phyloP scores from a whole-genome alignment of 441 rosid species.

The Croton laevigatus region DNA sequence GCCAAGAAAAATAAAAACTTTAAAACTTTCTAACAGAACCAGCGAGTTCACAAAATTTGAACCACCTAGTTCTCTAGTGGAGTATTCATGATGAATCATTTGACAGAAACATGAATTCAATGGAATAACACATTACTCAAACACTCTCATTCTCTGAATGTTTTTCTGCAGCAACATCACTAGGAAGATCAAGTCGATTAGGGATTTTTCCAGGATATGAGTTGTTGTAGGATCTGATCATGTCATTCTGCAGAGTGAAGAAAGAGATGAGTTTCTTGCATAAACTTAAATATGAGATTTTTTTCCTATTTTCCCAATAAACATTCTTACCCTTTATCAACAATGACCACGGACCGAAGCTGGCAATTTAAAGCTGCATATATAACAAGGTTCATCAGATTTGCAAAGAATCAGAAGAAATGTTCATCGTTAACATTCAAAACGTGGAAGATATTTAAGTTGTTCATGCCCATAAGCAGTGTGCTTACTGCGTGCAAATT shows the following conservation, averaged over 20 bases:
- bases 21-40: constrained; percentile 7
- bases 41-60: constrained; percentile 3
- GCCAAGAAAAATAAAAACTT: not conserved
- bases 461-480: constrained; percentile 4
- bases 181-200: constrained; percentile 57
- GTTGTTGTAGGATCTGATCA: constrained; percentile 54
- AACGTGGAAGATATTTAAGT: not conserved
- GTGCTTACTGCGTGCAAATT: constrained; percentile 68
- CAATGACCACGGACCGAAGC: constrained; percentile 72
- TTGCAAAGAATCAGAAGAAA: not conserved
- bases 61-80: not conserved
- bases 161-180: constrained; percentile 46
- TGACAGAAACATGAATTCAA: not conserved
- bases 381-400: constrained; percentile 10
- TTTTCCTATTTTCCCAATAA: not conserved
- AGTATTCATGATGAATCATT: not conserved
- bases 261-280: not conserved
- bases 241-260: constrained; percentile 42
- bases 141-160: constrained; percentile 18
- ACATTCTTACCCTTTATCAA: constrained; percentile 57
- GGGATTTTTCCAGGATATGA: constrained; percentile 67
- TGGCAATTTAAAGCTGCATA: constrained; percentile 73
- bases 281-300: not conserved
- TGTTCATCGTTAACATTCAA: not conserved
- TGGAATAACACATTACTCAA: constrained; percentile 12